Evolutionary conservation across 495 filamentous ascomycete genomes (phyloP), one percentile per base, ranked within the genome.

Genomic region (Hyaloscypha finlandica): DNA sequence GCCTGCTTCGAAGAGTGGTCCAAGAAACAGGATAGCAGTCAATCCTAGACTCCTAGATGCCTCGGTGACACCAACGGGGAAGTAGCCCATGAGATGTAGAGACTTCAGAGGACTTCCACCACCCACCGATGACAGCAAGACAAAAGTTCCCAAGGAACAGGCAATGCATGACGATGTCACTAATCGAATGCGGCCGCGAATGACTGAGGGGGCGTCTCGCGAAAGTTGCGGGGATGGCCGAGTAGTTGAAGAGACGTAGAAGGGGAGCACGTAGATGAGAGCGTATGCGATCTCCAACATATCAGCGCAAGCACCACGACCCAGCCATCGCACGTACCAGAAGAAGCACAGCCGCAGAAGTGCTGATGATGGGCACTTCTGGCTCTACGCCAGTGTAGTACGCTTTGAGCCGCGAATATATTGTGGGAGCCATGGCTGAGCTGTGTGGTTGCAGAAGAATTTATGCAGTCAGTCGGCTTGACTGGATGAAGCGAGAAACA

Each of bases 201-300:
- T 97, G 22, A 96, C 94, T 9, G 89, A 90, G 22, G 95, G 93
- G 25, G 91, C 87, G 85, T 98, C 94, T 64, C 95, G 89, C 61
- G 91, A 90, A 22, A 97, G 85, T 60, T 83, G 86, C n/a, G 86
- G 84, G 1, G 92, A 93, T 4, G 94, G 93, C 22, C 93, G 89
- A 6, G 93, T 95, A 33, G 85, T 81, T 6, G 85, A 71, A 29
- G 88, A 95, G 68, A 94, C 79, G 79, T 98, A 98, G 82, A 99
- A 92, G 37, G 95, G 93, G 37, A 91, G 78, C 77, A 98, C 92
- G 81, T 97, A 99, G 80, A 90, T 75, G 65, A 92, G 73, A 5
- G 93, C 96, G 75, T 94, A 92, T 64, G 88, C 75, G 62, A 93
- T 76, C 86, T 94, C 25, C 9, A 48, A 45, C 8, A 8, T 48